Evolutionary conservation across 2,329 filamentous ascomycete genomes (phyloP).

Genomic region (Fusarium continuum): DNA sequence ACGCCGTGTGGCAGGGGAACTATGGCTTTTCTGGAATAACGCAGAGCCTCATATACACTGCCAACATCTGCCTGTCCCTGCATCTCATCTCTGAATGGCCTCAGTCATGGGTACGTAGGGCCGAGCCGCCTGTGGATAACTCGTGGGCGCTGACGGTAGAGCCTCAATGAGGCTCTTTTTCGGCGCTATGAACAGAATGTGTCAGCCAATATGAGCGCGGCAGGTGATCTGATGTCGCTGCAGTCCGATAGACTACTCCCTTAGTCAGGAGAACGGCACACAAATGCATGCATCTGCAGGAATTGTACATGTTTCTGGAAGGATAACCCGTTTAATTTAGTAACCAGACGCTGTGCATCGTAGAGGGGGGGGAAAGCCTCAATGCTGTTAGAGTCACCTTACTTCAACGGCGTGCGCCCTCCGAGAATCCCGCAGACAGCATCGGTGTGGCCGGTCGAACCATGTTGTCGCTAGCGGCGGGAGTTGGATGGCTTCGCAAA

Average conservation of each 20-base stretch:
- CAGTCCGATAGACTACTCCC: background rate
- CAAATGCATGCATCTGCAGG: slow-evolving; percentile 8
- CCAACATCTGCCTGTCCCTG: slow-evolving; percentile 4
- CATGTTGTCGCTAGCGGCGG: slow-evolving; percentile 5
- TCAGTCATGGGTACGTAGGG: slow-evolving; percentile 4
- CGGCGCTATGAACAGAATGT: background rate
- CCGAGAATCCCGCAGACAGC: background rate
- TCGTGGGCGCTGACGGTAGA: no score
- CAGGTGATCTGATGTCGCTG: slow-evolving; percentile 6
- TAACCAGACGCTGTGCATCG: background rate
- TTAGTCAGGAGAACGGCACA: background rate
- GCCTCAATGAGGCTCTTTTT: slow-evolving; percentile 4
- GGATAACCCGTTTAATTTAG: no score
- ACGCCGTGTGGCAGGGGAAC: background rate
- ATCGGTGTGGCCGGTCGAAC: slow-evolving; percentile 13
- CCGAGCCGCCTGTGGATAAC: slow-evolving; percentile 18
- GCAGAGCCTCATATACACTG: slow-evolving; percentile 11
- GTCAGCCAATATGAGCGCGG: background rate
- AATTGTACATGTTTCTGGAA: background rate
- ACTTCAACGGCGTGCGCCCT: slow-evolving; percentile 1
- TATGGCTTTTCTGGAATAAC: background rate
- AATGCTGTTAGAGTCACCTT: background rate
- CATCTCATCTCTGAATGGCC: background rate
- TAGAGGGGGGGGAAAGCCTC: background rate
- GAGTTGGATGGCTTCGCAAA: background rate